Base-by-base conservation (phyloP, 1,284 basidiomycete genomes). In the Puccinia triticina region DNA sequence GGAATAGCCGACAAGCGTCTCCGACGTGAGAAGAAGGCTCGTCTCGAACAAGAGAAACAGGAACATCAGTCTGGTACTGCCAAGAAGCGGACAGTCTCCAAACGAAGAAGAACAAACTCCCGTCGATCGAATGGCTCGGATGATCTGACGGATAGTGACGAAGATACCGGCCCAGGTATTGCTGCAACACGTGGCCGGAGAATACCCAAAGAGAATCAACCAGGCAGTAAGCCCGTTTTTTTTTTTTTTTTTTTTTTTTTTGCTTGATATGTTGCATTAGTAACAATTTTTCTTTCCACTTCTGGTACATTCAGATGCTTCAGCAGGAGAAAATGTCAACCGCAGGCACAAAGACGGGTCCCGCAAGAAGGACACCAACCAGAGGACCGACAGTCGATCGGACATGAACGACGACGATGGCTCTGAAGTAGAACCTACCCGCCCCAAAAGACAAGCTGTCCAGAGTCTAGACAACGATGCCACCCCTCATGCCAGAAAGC, bases 1-100 rank as follows among this genome's bases (percentile, higher is more conserved):
- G 79, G 79, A 32, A 82, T 82, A 18, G 79, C 71, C 12, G 72
- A 75, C 37, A 82, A 82, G 26, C 53, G 79, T 37, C 40, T 64
- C 50, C 57, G 59, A 67, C 32, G 79, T 2, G 79, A 82, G 57
- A 82, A 82, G 32, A 82, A 80, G 69, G 67, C 67, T 55, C 53
- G 74, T 43, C 59, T 61, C 53, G 53, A 59, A 71, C 67, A 73
- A 71, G 37, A 59, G 55, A 29, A 73, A 59, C 50, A 18, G 3
- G 43, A 48, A 46, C 2, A 29, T n/a, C 76, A 78, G 48, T 26
- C 14, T 8, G 61, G 61, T 29, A 46, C 21, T 66, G 50, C 46
- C 21, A 77, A 67, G 64, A 46, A 59, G 29, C 46, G 74, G 14
- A 12, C 55, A 12, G 11, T 40, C 71, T 73, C 71, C 1, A 76